Evolutionary conservation across 805 yeast species (phyloP).

Genomic region (Cephaloascus fragrans): DNA sequence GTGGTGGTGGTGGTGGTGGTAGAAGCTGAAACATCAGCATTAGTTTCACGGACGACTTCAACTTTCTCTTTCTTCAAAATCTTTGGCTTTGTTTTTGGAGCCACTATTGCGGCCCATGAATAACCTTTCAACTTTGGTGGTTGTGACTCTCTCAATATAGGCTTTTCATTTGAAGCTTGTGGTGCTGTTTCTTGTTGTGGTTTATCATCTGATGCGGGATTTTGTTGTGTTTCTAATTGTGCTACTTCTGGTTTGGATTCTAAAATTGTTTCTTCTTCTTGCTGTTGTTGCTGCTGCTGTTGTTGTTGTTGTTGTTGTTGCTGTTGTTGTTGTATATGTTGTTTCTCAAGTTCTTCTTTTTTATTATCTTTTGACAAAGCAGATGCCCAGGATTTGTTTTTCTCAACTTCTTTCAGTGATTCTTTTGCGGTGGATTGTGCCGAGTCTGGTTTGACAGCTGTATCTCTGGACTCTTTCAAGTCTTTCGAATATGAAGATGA

Average conservation of each 20-base stretch:
- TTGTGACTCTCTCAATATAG: background rate
- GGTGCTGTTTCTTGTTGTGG: slow-evolving; percentile 9
- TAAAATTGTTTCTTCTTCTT: slow-evolving; percentile 3
- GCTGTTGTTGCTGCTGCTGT: slow-evolving; percentile 7
- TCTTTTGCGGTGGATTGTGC: background rate
- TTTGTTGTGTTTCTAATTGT: slow-evolving; percentile 14
- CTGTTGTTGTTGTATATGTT: slow-evolving; percentile 6
- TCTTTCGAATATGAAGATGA: slow-evolving; percentile 7
- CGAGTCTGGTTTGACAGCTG: background rate
- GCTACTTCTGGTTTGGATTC: slow-evolving; percentile 2
- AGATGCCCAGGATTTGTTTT: slow-evolving; percentile 27
- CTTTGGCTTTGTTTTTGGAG: background rate
- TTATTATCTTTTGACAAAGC: slow-evolving; percentile 25
- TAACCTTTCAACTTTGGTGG: slow-evolving; percentile 5
- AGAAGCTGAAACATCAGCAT: slow-evolving; percentile 6
- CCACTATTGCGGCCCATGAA: background rate
- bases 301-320: slow-evolving; percentile 11
- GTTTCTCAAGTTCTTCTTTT: slow-evolving; percentile 10
- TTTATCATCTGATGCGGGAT: slow-evolving; percentile 10
- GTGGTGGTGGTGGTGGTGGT: slow-evolving; percentile 14
- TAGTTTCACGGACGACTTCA: background rate
- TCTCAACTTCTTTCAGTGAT: background rate
- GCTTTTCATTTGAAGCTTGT: slow-evolving; percentile 4
- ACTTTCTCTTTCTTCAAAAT: slow-evolving; percentile 1
- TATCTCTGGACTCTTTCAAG: background rate